Evolutionary conservation across 2,329 filamentous ascomycete genomes (phyloP).

Genomic region (Ilyonectria mors-panacis): DNA sequence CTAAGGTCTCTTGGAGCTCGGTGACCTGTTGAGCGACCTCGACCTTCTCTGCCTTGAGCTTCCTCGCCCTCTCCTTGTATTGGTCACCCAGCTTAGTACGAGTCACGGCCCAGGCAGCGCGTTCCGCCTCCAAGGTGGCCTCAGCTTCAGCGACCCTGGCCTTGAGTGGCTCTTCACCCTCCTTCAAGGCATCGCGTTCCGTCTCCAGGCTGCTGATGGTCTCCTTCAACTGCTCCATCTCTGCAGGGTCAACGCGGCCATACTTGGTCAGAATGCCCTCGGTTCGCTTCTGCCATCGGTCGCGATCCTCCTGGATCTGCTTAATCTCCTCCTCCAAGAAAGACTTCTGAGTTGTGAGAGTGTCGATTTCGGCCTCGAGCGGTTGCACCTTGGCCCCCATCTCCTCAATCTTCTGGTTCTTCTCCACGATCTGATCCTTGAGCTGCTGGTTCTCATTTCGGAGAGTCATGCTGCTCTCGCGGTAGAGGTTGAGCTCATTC

Average conservation of each 20-base stretch:
- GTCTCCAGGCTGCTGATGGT: slow-evolving; percentile 76
- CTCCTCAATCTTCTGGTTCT: slow-evolving; percentile 80
- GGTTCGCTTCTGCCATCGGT: slow-evolving; percentile 95
- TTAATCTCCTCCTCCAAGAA: slow-evolving; percentile 91
- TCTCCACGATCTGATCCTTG: slow-evolving; percentile 82
- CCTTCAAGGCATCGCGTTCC: slow-evolving; percentile 73
- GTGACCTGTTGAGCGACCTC: slow-evolving; percentile 67
- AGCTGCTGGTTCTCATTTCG: slow-evolving; percentile 88
- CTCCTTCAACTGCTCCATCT: slow-evolving; percentile 90
- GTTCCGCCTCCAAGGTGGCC: slow-evolving; percentile 67
- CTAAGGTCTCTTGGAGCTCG: slow-evolving; percentile 66
- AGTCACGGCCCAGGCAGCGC: slow-evolving; percentile 66
- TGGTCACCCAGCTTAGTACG: slow-evolving; percentile 72
- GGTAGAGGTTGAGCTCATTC: slow-evolving; percentile 95
- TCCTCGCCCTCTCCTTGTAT: slow-evolving; percentile 72
- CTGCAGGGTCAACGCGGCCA: slow-evolving; percentile 92
- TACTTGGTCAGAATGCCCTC: slow-evolving; percentile 97
- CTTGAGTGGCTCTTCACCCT: slow-evolving; percentile 66
- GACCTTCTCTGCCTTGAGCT: slow-evolving; percentile 68
- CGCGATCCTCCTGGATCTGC: slow-evolving; percentile 90
- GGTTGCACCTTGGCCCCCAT: slow-evolving; percentile 84
- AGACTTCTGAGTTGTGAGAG: slow-evolving; percentile 85
- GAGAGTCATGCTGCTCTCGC: slow-evolving; percentile 93
- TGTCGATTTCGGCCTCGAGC: slow-evolving; percentile 82
- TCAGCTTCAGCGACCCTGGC: slow-evolving; percentile 68